Base-by-base conservation (phyloP, 176 grass and related monocot species). In the Triticum timopheevii region DNA sequence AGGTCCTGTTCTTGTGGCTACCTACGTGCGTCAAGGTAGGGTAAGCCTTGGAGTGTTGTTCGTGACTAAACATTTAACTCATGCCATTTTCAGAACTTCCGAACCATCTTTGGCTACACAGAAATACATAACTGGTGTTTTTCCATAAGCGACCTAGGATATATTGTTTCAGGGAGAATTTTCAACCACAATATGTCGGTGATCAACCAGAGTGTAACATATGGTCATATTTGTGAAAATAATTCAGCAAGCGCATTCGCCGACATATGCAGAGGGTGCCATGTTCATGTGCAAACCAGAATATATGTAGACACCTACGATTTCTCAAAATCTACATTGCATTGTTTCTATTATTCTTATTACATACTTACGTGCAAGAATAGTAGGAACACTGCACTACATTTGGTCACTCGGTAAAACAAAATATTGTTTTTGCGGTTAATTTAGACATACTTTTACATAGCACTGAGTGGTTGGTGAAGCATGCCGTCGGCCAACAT, bases 341-440 rank as follows among this genome's bases (percentile, higher is more conserved):
- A 25, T 63, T 79, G 39, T 61, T 63, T 62, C 16, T 40, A 17
- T 16, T 40, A 69, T 34, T 69, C 3, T 35, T 54, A 7, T 27
- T 76, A 76, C 73, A 76, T 79, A 79, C 73, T 50, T 79, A 79
- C 13, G 38, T 64, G 77, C 58, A 27, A 64, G 33, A 61, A 61
- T 36, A 35, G 33, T 79, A 61, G 54, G 54, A 79, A 79, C 10
- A 61, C 11, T 79, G 20, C 76, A 58, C 20, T 61, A 36, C 31
- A 36, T 35, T 61, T 61, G 20, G 6, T 38, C 10, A 36, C 13
- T 61, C 24, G 3, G 54, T 6, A 35, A 61, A 78, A 13, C 34
- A 61, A 24, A 79, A 22, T 5, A 2, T 4, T 38, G 12, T 62
- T 40, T 33, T 24, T 34, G 13, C 22, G 8, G 7, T 62, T 79